phyloP scores from a whole-genome alignment of 441 rosid species.

The Kokia cookei region DNA sequence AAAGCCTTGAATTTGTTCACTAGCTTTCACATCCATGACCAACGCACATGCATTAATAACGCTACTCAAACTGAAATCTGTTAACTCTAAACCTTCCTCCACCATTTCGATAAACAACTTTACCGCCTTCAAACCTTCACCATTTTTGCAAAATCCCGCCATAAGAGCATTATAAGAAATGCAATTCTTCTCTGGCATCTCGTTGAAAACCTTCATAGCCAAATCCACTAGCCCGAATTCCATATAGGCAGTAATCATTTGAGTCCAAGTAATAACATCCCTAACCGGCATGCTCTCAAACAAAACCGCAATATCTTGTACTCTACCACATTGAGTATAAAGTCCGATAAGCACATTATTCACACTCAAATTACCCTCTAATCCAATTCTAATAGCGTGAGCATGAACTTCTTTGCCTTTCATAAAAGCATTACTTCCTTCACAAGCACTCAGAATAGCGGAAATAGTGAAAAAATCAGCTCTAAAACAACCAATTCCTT shows the following conservation, averaged over 20 bases:
- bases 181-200: slow-evolving; percentile 54
- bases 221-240: slow-evolving; percentile 53
- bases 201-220: slow-evolving; percentile 51
- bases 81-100: slow-evolving; percentile 41
- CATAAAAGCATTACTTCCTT: slow-evolving; percentile 26
- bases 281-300: slow-evolving; percentile 43
- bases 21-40: slow-evolving; percentile 27
- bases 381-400: slow-evolving; percentile 47
- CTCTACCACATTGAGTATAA: slow-evolving; percentile 42
- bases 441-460: slow-evolving; percentile 53
- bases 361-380: slow-evolving; percentile 51
- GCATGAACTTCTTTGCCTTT: slow-evolving; percentile 68
- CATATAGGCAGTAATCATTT: slow-evolving; percentile 60
- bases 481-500: slow-evolving; percentile 20
- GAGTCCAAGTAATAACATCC: slow-evolving; percentile 63
- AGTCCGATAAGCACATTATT: slow-evolving; percentile 61
- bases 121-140: slow-evolving; percentile 43
- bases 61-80: slow-evolving; percentile 62
- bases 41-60: slow-evolving; percentile 60
- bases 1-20: slow-evolving; percentile 77
- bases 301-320: slow-evolving; percentile 35
- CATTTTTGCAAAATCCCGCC: slow-evolving; percentile 59
- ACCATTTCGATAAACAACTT: slow-evolving; percentile 49
- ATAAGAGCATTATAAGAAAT: slow-evolving; percentile 59
- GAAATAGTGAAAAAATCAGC: slow-evolving; percentile 58